Base-by-base conservation (phyloP, 2,329 filamentous ascomycete species). In the Didymella lethalis region DNA sequence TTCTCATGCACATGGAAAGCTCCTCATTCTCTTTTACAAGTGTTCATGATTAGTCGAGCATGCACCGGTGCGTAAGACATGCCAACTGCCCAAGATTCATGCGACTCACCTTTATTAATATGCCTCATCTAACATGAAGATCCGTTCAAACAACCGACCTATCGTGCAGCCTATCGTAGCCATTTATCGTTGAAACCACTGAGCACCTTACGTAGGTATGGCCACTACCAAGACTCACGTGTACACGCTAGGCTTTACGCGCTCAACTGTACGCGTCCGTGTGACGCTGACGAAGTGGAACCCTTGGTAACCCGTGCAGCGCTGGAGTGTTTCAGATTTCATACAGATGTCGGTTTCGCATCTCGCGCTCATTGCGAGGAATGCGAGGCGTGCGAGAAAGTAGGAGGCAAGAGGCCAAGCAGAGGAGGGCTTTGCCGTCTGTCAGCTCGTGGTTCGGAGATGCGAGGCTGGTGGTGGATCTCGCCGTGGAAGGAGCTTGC, bases 321-420 rank as follows among this genome's bases (percentile, higher is more conserved):
- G 16, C 44, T 44, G 44, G 43, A 46, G 45, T 57, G 60, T 62
- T 62, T 59, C 60, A 62, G 44, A 43, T 57, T 28, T 44, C 38
- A 44, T 38, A 53, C 48, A 51, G 16, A n/a, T 34, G 43, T 43
- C 16, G 31, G 41, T 32, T 40, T 51, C 47, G 31, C 48, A 26
- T 32, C 44, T 29, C 23, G 5, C 18, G 26, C 29, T 11, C 10
- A 12, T 28, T 48, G 36, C 23, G 28, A 16, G 6, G 7, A 18
- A 34, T 25, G 20, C 16, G 32, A 47, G n/a, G 26, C 6, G 31
- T 40, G 20, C 16, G 36, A 40, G 7, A 23, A 29, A n/a, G 14
- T 32, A 16, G 5, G 26, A 12, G 6, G 7, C 8, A 26, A 43
- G 10, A 28, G 7, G 41, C 29, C 11, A 48, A 47, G 28, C 20